Percentiles rank a stretch among this genome's conserved stretches.
Conservation (phyloP, 108 stramenopile species). For the Skeletonema costatum region DNA sequence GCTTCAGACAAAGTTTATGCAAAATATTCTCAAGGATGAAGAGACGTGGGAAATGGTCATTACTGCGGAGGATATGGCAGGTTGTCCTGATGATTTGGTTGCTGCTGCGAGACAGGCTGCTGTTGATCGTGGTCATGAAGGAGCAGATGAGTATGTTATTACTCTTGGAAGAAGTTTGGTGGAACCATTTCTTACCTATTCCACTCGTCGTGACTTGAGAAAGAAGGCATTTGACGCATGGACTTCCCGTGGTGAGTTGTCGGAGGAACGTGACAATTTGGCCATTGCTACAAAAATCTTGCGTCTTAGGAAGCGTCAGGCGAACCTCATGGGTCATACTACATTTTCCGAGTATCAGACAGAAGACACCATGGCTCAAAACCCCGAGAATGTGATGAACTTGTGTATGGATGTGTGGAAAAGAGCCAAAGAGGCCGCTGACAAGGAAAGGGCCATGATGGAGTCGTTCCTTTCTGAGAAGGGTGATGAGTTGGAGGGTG, state of each 20-base stretch:
- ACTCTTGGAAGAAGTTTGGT: slow-evolving; percentile 71
- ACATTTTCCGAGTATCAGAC: slow-evolving; percentile 74
- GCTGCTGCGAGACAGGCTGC: slow-evolving; percentile 73
- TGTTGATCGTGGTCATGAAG: slow-evolving; percentile 58
- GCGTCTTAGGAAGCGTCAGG: slow-evolving; percentile 59
- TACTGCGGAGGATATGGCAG: slow-evolving; percentile 52
- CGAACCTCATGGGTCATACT: slow-evolving; percentile 57
- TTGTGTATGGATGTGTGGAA: slow-evolving; percentile 75
- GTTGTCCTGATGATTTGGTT: slow-evolving; percentile 65
- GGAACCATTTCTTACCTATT: slow-evolving; percentile 75
- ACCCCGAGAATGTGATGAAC: slow-evolving; percentile 66
- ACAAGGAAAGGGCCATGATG: slow-evolving; percentile 62
- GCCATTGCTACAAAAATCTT: slow-evolving; percentile 64
- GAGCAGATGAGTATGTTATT: slow-evolving; percentile 61
- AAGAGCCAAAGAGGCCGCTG: slow-evolving; percentile 69
- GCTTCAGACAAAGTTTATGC: slow-evolving; percentile 62
- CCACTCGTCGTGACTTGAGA: slow-evolving; percentile 59
- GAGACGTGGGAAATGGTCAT: slow-evolving; percentile 66
- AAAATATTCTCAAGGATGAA: slow-evolving; percentile 82
- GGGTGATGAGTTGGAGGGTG: slow-evolving; percentile 59
- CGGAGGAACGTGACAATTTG: slow-evolving; percentile 62
- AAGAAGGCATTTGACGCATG: slow-evolving; percentile 67
- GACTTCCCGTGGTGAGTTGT: slow-evolving; percentile 63
- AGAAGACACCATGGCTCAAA: slow-evolving; percentile 80
- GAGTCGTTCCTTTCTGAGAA: slow-evolving; percentile 60